Percentiles rank a stretch among this genome's conserved stretches.
These are phyloP conservation scores for Fusarium compactum DNA, from an alignment of 2,329 filamentous ascomycete species.

Conservation along the genomic window DNA sequence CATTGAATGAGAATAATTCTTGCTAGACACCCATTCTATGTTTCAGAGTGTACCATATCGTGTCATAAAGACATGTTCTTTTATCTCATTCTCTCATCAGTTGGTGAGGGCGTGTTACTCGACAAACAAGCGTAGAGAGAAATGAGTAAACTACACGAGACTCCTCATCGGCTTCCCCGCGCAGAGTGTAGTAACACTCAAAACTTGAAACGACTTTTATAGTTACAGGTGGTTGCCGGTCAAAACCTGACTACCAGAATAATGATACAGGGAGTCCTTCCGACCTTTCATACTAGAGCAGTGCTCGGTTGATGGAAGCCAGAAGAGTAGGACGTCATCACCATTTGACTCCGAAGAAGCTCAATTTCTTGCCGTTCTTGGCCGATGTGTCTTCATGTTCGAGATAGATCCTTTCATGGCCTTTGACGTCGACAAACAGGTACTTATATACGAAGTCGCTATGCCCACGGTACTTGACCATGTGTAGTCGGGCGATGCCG, in stretches of 20 bases:
- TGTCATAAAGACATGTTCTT: neutral
- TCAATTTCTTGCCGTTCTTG: conserved; percentile 59
- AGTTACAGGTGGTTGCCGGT: conserved; percentile 16
- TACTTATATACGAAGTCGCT: conserved; percentile 82
- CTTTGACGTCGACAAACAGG: conserved; percentile 83
- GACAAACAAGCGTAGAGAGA: neutral
- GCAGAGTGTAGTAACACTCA: neutral
- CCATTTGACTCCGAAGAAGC: conserved; percentile 74
- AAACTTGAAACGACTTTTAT: neutral
- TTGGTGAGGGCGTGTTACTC: neutral
- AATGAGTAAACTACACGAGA: neutral
- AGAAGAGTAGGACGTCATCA: conserved; percentile 18
- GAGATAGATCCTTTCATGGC: conserved; percentile 73
- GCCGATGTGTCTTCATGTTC: conserved; percentile 67
- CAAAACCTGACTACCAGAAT: neutral
- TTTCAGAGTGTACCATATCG: neutral
- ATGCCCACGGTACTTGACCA: conserved; percentile 75
- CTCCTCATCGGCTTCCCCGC: neutral
- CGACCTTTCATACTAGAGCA: neutral
- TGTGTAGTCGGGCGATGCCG: conserved; percentile 81
- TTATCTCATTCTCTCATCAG: neutral
- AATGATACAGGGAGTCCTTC: conserved; percentile 31
- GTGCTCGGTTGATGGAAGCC: neutral
- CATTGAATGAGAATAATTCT: neutral
- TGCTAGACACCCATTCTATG: neutral